Base-by-base conservation (phyloP, 257 asterid species). In the Fraxinus americana region DNA sequence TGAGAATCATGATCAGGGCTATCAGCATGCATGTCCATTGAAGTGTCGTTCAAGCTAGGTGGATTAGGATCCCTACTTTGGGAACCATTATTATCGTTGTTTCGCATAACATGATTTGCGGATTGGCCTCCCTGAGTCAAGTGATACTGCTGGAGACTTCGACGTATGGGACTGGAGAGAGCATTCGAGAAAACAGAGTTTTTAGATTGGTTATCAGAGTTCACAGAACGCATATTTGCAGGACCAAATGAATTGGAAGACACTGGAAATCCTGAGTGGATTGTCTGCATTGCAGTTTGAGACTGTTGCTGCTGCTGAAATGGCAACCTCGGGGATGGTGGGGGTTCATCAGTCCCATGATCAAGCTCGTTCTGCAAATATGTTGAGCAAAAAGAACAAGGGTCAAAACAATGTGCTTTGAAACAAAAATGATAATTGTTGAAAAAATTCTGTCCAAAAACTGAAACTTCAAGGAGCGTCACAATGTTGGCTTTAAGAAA, bases 21-120 rank as follows among this genome's bases (percentile, higher is more conserved):
- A 78, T 90, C 91, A 8, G 90, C 79, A 45, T 90, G 94, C 89
- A 90, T 90, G 76, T 90, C 94, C 92, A 90, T 88, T 30, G 89
- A 86, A 48, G 89, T 79, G 69, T 90, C 92, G 2, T 88, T 90
- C 19, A 86, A 89, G 77, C 84, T 79, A 19, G 82, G 91, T 10
- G 82, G 83, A 77, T 83, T 85, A 25, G 81, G 57, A 43, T 88
- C 92, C 77, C 90, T 77, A 81, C 41, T 79, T 71, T 81, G 87
- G 61, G 77, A 80, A 30, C 66, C 27, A 69, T 72, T 76, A 63
- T 77, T 87, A 7, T 89, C 90, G 36, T 35, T 85, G 80, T 84
- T 82, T 43, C 87, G 81, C 1, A 74, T 76, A 30, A 80, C 72
- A 80, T 72, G 85, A 38, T 85, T 87, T 4, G 80, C 67, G 27